Evolutionary conservation across 495 filamentous ascomycete genomes (phyloP).

Genomic region (Penicillium odoratum): DNA sequence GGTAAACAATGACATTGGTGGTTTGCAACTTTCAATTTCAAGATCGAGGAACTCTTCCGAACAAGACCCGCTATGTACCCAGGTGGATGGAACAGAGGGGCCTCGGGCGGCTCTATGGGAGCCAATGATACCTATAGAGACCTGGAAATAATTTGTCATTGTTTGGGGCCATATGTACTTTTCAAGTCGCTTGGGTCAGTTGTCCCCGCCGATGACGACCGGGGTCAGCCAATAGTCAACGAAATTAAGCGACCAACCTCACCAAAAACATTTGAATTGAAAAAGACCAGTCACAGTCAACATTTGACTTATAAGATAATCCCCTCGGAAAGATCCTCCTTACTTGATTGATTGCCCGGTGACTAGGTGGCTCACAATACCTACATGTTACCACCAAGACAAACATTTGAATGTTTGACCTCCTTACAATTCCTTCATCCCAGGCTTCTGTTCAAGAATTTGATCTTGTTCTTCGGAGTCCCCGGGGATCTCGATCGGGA

Average conservation of each 20-base stretch:
- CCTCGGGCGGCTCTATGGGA: conserved; percentile 7
- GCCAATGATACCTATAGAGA: conserved; percentile 1
- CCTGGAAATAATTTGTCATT: conserved; percentile 15
- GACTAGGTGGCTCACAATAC: not conserved
- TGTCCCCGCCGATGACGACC: not conserved
- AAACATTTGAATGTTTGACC: too few species aligned
- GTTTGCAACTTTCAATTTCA: conserved; percentile 4
- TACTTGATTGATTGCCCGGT: not conserved
- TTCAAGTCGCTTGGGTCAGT: not conserved
- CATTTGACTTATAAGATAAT: not conserved
- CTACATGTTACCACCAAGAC: too few species aligned
- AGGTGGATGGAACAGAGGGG: conserved; percentile 2
- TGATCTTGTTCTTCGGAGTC: not conserved
- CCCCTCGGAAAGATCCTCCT: not conserved
- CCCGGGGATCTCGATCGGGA: not conserved
- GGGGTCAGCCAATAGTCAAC: too few species aligned
- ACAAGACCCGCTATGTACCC: conserved; percentile 1
- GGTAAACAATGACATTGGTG: not conserved
- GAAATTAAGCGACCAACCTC: not conserved
- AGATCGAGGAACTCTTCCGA: conserved; percentile 9
- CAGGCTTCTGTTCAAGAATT: too few species aligned
- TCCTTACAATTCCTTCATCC: too few species aligned
- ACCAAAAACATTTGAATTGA: not conserved
- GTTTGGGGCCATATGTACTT: not conserved
- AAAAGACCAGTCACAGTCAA: too few species aligned